Conservation (phyloP, 2,329 filamentous ascomycete genomes). For the Cryphonectria japonica region DNA sequence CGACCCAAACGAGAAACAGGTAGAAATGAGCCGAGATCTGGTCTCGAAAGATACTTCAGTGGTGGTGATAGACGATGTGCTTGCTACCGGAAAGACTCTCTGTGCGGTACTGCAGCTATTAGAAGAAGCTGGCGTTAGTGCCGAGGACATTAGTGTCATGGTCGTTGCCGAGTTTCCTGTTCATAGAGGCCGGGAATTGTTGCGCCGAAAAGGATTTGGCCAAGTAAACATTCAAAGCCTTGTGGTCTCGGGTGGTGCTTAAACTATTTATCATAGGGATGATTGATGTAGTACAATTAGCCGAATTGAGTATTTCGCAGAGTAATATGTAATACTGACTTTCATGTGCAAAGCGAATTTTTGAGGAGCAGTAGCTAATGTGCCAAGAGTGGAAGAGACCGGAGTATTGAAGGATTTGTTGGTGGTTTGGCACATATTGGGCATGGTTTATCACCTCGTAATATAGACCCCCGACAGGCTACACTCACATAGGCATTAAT, state of each 20-base stretch:
- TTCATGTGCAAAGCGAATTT: too few relatives aligned
- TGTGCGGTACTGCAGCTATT: conserved; percentile 53
- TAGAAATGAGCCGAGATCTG: conserved; percentile 38
- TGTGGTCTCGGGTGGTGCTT: conserved; percentile 52
- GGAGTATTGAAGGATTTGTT: too few relatives aligned
- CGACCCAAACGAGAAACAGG: conserved; percentile 53
- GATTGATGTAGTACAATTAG: too few relatives aligned
- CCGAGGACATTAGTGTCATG: conserved; percentile 50
- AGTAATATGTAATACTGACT: too few relatives aligned
- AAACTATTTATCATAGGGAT: conserved; percentile 10
- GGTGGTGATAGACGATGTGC: conserved; percentile 64
- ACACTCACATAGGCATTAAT: too few relatives aligned
- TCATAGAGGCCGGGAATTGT: conserved; percentile 53
- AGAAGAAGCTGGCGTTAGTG: conserved; percentile 44
- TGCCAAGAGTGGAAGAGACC: too few relatives aligned
- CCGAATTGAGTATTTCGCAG: too few relatives aligned
- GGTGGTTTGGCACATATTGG: too few relatives aligned
- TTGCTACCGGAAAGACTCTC: conserved; percentile 60
- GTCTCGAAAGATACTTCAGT: conserved; percentile 47
- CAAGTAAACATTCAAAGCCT: conserved; percentile 54
- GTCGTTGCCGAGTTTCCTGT: conserved; percentile 61
- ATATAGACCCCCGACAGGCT: too few relatives aligned
- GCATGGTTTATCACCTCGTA: too few relatives aligned
- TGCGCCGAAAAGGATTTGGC: conserved; percentile 55
- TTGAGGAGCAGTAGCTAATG: too few relatives aligned